Conservation (phyloP, 345 rosid species). For the Salix caprea region DNA sequence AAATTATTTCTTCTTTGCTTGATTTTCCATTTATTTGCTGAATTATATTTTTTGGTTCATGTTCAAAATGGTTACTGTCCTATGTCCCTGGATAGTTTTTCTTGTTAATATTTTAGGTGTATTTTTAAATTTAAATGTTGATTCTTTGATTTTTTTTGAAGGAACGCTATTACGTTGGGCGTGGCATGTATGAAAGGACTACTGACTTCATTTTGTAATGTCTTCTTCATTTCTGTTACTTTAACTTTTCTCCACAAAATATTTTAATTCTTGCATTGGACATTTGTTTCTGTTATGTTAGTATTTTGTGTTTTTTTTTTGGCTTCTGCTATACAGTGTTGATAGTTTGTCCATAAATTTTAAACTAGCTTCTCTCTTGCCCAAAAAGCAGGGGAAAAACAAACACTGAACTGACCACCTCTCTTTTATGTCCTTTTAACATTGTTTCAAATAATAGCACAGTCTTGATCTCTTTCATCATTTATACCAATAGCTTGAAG, state of each 20-base stretch:
- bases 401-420: no score
- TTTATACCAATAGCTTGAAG: no score
- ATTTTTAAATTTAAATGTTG: conserved; percentile 1
- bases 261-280: background rate
- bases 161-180: conserved; percentile 94
- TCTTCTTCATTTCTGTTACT: conserved; percentile 17
- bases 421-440: no score
- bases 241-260: background rate
- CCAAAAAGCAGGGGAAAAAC: no score
- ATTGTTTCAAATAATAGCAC: no score
- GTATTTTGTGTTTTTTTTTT: no score
- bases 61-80: background rate
- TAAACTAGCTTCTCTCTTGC: no score
- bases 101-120: background rate
- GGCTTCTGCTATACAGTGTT: no score
- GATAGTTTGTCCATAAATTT: no score
- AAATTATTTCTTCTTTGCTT: background rate
- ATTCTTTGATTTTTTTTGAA: conserved; percentile 27
- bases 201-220: conserved; percentile 77
- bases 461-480: no score
- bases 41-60: background rate
- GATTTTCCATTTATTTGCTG: background rate
- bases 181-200: conserved; percentile 92
- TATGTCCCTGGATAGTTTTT: background rate
- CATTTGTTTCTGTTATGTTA: background rate